Percentiles rank a stretch among this genome's conserved stretches.
Evolutionary conservation across 140 eudicot genomes (phyloP).

Genomic region (Stevia rebaudiana): DNA sequence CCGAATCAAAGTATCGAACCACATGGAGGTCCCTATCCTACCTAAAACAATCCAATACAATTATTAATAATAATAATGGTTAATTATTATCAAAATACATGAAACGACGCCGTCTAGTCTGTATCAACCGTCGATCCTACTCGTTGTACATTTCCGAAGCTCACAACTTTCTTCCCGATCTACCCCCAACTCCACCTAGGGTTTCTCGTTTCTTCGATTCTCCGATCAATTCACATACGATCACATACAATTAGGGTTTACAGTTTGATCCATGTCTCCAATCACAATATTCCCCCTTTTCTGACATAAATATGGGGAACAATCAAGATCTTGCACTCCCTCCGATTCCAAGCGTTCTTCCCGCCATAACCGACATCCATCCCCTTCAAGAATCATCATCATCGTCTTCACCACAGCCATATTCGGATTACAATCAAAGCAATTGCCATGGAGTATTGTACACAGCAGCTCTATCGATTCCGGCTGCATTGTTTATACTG

Average conservation of each 20-base stretch:
- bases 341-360: conserved; percentile 24
- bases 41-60: no score
- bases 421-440: neutral
- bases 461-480: conserved; percentile 47
- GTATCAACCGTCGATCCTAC: neutral
- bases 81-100: neutral
- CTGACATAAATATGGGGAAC: conserved; percentile 17
- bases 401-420: conserved; percentile 4
- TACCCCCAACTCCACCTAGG: conserved; percentile 9
- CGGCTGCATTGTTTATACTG: conserved; percentile 47
- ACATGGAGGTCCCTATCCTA: no score
- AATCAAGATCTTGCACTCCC: conserved; percentile 1
- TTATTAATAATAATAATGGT: no score
- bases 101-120: neutral
- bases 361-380: conserved; percentile 13
- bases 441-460: conserved; percentile 60
- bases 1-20: no score
- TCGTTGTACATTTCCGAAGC: neutral
- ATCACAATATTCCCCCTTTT: neutral
- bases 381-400: conserved; percentile 8
- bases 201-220: conserved; percentile 9
- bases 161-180: neutral
- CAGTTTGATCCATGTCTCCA: conserved; percentile 13
- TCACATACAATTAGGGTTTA: neutral
- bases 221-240: conserved; percentile 2